These are phyloP conservation scores for Xanthoceras sorbifolium DNA, from an alignment of 345 rosid species.

Conservation along the genomic window DNA sequence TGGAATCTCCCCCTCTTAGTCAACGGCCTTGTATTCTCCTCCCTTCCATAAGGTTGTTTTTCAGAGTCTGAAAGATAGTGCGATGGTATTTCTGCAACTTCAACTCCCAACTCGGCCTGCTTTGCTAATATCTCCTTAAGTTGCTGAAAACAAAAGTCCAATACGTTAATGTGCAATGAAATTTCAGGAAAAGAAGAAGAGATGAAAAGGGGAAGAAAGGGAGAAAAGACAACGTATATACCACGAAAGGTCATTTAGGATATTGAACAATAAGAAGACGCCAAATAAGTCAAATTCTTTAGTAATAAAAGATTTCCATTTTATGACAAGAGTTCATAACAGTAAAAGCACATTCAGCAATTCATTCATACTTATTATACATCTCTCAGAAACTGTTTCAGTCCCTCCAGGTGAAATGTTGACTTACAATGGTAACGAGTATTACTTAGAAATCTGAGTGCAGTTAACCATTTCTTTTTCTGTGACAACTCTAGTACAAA, in stretches of 20 bases:
- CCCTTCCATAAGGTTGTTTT: slow-evolving; percentile 34
- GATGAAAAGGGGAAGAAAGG: background rate
- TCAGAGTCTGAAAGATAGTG: slow-evolving; percentile 56
- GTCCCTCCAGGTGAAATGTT: background rate
- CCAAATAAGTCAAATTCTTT: background rate
- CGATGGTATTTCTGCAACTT: slow-evolving; percentile 89
- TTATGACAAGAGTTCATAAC: background rate
- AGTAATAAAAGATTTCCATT: background rate
- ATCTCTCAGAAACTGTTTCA: background rate
- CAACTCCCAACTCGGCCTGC: slow-evolving; percentile 91
- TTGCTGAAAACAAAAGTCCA: slow-evolving; percentile 58
- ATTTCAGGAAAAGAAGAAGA: background rate
- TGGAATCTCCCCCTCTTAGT: slow-evolving; percentile 40
- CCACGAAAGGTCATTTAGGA: background rate
- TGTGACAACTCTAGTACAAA: background rate
- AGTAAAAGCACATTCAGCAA: background rate
- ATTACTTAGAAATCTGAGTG: background rate
- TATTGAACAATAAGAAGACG: background rate
- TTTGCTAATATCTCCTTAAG: slow-evolving; percentile 80
- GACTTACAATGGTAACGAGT: background rate
- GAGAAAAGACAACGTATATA: background rate
- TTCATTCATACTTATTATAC: background rate
- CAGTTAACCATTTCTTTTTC: background rate
- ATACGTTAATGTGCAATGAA: background rate
- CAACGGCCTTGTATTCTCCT: slow-evolving; percentile 30